Evolutionary conservation across 1,284 basidiomycete genomes (phyloP), one percentile per base, ranked within the genome.

Genomic region (Moesziomyces globuligerus): DNA sequence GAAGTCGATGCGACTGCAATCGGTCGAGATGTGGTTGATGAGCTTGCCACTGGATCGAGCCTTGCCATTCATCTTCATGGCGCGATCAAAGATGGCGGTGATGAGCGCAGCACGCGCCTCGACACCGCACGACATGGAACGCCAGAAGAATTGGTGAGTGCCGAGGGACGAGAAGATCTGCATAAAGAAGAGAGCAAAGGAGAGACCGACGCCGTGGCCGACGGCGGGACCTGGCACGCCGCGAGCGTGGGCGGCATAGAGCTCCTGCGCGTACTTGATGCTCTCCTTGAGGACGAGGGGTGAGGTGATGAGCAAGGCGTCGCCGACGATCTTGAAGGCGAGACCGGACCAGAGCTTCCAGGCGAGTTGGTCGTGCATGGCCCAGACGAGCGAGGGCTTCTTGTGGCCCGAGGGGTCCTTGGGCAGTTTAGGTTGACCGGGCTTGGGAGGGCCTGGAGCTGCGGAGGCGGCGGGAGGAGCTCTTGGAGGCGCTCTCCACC

Each of bases 21-120:
- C 94, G 0, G 93, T 94, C 5, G 91, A 93, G 71, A 97, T 94
- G 83, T 94, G 92, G 78, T 93, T 95, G 64, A 95, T 89, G 38
- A 94, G 87, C 78, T 90, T 90, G 36, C 93, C 93, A 21, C 89
- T 89, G 3, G 89, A 89, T n/a, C 94, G 88, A 9, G 92, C 89
- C 48, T 92, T 90, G 20, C 90, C 88, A 3, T 90, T 91, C 44
- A 97, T 86, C 36, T 85, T 87, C 29, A 96, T 86, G 2, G 92
- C 89, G 44, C 90, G 89, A 28, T 88, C 86, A 83, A 94, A 98
- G 53, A 97, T 90, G 9, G 91, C 90, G 0, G 91, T 89, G 76
- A 97, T 96, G 53, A 97, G 87, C 0, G 93, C 93, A 4, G 90
- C 89, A 42, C 94, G 89, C 4, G 92, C 81, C 20, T 95, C 86